Evolutionary conservation across 2,329 filamentous ascomycete genomes (phyloP), one percentile per base, ranked within the genome.

Genomic region (Aspergillus tamarii): DNA sequence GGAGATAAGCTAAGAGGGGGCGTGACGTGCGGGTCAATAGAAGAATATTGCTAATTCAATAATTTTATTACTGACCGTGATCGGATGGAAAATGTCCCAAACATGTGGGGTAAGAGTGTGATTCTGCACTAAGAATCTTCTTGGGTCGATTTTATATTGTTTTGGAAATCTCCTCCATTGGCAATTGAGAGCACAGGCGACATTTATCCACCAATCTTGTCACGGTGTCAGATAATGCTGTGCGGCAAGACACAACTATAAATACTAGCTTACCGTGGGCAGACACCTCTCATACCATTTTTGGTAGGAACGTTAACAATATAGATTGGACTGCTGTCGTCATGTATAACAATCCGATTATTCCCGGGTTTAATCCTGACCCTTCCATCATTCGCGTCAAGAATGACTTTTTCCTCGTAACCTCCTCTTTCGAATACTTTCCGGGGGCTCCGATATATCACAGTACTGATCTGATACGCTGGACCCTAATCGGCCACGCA

Each of bases 361-460:
- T 55, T 28, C 32, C 52, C 2, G 87, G 87, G 28, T 89, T 88
- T 77, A 88, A 89, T 61, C 85, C 87, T 7, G 87, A 89, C 66
- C 87, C 87, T 0, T 87, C 86, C 0, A 81, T 86, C 45, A 66
- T 85, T 12, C 77, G 84, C 3, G 82, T 85, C 23, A 77, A 76
- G 9, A 67, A 78, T 48, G 82, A 84, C 68, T 89, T 84, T 71
- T 89, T 85, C 72, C 81, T 89, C 32, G 84, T 84, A 43, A 89
- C 85, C 4, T 89, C 87, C 0, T 86, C 85, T 0, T 89, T 89
- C 62, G 87, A 89, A 71, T 87, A 83, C 72, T 88, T 87, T 64
- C 87, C 87, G 0, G 86, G 85, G 4, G 83, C 84, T n/a, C 84
- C 86, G 16, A 85, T 89, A 62, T 88, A 89, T 68, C 81, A 86